Base-by-base conservation (phyloP, 78 protist species). In the Anaeramoeba flamelloides region DNA sequence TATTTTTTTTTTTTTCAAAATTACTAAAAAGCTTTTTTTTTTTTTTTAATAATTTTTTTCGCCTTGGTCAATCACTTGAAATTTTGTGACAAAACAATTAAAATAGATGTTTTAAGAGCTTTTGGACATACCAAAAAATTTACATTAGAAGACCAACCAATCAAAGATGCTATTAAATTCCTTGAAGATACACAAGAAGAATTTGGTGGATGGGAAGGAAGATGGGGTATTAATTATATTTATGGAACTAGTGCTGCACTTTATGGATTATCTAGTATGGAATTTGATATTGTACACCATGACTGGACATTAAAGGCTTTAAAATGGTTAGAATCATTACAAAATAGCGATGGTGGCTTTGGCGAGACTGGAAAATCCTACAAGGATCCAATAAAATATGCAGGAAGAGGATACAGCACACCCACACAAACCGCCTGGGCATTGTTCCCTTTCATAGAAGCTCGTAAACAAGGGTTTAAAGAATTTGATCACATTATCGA, bases 391-490 rank as follows among this genome's bases (percentile, higher is more conserved):
- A n/a, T n/a, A n/a, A 36, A 33, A 38, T 36, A 75, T 41, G 3
- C 8, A 4, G 81, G 81, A 4, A 38, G 12, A 4, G 81, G 81
- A 4, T 3, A 8, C 36, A n/a, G 36, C 30, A n/a, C 74, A 30
- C 74, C 74, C 3, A 79, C 65, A 3, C 81, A 79, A 36, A 79
- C 81, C 12, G 81, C 81, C 38, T 79, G 81, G 81, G 81, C 81
- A 4, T 4, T 3, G 38, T 4, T 79, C 3, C 3, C 65, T 36
- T 75, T 79, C 36, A 3, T 79, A 4, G 81, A 79, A 75, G 8
- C 3, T 8, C 3, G 41, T 4, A 3, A 38, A 53, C 79, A 3
- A 33, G 41, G 12, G 69, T 8, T 33, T 3, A 33, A 3, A 4
- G 8, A 4, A 3, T 31, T 75, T 4, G 81, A 3, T 79, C 74